Percentiles rank a stretch among this genome's conserved stretches.
Evolutionary conservation across 2,329 filamentous ascomycete species (phyloP).

Genomic region (Fusarium burgessii): DNA sequence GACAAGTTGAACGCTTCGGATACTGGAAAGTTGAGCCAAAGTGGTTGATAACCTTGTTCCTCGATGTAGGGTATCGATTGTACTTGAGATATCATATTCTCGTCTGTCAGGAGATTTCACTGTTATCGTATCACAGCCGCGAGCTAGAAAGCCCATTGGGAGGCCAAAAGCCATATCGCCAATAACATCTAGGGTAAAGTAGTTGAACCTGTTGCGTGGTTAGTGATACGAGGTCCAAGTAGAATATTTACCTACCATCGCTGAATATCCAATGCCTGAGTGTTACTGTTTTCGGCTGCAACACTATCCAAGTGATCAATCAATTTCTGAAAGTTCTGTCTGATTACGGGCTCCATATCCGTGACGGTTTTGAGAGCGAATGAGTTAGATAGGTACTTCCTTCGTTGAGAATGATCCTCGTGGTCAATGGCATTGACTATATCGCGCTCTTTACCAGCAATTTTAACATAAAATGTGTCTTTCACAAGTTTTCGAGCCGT

Average conservation of each 20-base stretch:
- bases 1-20: background rate
- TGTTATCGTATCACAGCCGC: background rate
- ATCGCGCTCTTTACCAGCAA: background rate
- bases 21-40: background rate
- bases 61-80: background rate
- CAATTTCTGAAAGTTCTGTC: background rate
- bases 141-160: background rate
- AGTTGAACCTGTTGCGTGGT: background rate
- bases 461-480: background rate
- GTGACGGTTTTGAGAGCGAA: background rate
- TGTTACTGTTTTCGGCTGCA: accelerated
- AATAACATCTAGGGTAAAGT: background rate
- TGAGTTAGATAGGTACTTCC: background rate
- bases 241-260: background rate
- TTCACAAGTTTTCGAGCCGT: background rate
- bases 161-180: background rate
- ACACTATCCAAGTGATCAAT: background rate
- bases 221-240: background rate
- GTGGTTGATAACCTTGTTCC: background rate
- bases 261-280: background rate
- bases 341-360: background rate
- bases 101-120: too few species aligned
- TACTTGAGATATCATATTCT: background rate
- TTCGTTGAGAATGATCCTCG: background rate
- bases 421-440: background rate